Evolutionary conservation across 148 eudicot species (phyloP).

Genomic region (Diospyros lotus): DNA sequence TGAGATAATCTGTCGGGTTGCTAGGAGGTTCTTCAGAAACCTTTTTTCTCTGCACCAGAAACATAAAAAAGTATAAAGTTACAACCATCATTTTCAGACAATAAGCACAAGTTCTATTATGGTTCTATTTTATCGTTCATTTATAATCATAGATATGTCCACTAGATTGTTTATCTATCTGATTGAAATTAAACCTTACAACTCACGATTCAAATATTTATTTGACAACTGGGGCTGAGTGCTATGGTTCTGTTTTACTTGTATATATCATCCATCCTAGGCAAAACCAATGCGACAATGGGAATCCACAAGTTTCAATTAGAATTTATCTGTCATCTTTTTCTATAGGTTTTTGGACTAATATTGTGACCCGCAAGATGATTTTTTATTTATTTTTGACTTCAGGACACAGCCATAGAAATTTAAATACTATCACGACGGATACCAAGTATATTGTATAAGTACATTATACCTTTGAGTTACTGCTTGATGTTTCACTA

Average conservation of each 20-base stretch:
- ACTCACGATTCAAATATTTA: neutral
- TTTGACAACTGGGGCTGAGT: neutral
- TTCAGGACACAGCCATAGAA: neutral
- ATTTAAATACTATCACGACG: neutral
- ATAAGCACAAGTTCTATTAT: no score
- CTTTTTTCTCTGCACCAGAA: constrained; percentile 46
- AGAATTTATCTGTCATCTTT: neutral
- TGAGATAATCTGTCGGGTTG: constrained; percentile 47
- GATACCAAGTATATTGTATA: neutral
- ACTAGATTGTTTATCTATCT: neutral
- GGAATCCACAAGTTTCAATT: neutral
- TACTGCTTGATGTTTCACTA: constrained; percentile 28
- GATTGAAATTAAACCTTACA: neutral
- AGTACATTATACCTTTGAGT: constrained; percentile 34
- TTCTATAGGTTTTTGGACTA: no score
- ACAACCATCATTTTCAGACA: no score
- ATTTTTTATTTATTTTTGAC: neutral
- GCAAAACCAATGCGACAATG: neutral
- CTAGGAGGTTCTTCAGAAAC: constrained; percentile 22
- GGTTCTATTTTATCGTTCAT: no score
- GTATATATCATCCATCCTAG: neutral
- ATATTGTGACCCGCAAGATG: neutral
- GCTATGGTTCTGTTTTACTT: neutral
- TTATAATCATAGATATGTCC: no score
- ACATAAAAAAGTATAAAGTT: neutral